A percentile compares a stretch with the other conserved stretches of the same genome.
Conservation (phyloP, 306 rosid species). For the Urtica urens region DNA sequence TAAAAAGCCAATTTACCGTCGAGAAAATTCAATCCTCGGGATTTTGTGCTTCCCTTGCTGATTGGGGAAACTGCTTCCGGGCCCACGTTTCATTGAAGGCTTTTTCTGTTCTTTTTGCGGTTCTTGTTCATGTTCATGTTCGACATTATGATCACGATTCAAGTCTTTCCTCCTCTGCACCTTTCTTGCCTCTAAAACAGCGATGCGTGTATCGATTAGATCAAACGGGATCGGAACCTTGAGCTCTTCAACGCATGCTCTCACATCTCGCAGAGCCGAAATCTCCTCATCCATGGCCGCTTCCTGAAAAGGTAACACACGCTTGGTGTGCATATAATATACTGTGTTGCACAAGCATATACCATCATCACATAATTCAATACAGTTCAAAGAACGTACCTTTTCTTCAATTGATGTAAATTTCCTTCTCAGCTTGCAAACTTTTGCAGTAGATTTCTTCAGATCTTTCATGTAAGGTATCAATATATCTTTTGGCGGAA, state of each 20-base stretch:
- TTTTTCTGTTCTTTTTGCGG: not conserved
- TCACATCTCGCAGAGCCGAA: conserved; percentile 20
- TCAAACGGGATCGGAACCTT: conserved; percentile 16
- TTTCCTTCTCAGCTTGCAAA: not conserved
- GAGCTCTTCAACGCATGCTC: conserved; percentile 35
- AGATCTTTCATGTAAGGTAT: conserved; percentile 9
- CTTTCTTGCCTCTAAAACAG: conserved; percentile 14
- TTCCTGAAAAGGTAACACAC: conserved; percentile 21
- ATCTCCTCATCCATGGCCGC: conserved; percentile 25
- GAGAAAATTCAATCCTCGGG: too few relatives aligned
- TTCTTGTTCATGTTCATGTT: conserved; percentile 3
- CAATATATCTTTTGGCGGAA: conserved; percentile 29
- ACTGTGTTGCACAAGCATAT: too few relatives aligned
- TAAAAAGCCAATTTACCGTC: too few relatives aligned
- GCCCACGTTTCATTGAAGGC: not conserved
- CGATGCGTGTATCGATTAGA: conserved; percentile 21
- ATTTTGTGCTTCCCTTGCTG: conserved; percentile 6
- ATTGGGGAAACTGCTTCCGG: too few relatives aligned
- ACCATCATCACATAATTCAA: too few relatives aligned
- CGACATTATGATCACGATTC: not conserved
- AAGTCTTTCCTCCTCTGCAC: not conserved
- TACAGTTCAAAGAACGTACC: conserved; percentile 13
- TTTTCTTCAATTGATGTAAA: conserved; percentile 18
- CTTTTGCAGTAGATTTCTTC: not conserved
- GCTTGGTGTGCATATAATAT: not conserved